Percentiles rank a stretch among this genome's conserved stretches.
Conservation (phyloP, 2,329 filamentous ascomycete species). For the Neofusicoccum laricinum region DNA sequence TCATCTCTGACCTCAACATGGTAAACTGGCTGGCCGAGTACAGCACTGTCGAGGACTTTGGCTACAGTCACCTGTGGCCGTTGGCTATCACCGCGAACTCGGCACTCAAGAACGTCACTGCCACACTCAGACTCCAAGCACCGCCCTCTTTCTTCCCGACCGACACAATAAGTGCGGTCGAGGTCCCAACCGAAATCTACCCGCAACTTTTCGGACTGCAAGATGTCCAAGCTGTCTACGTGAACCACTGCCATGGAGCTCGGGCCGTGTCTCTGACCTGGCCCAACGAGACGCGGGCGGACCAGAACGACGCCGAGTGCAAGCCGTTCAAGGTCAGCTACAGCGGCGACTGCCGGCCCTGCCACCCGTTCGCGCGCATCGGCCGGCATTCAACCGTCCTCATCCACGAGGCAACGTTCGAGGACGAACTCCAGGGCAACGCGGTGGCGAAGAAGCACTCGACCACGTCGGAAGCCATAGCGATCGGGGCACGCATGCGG, state of each 20-base stretch:
- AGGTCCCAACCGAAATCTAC: slow-evolving; percentile 25
- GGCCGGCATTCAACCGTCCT: slow-evolving; percentile 76
- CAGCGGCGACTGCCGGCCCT: slow-evolving; percentile 87
- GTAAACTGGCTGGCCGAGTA: slow-evolving; percentile 77
- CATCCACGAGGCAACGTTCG: slow-evolving; percentile 95
- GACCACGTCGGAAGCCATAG: slow-evolving; percentile 82
- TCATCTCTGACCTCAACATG: slow-evolving; percentile 72
- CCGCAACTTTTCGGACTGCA: slow-evolving; percentile 58
- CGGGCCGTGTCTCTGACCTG: slow-evolving; percentile 77
- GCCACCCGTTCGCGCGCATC: slow-evolving; percentile 62
- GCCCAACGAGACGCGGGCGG: slow-evolving; percentile 46
- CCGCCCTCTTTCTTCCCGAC: not conserved
- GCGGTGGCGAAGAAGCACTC: slow-evolving; percentile 86
- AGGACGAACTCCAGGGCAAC: slow-evolving; percentile 75
- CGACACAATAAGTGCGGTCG: not conserved
- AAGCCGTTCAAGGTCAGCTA: slow-evolving; percentile 76
- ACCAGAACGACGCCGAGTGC: not conserved
- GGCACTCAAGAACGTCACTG: too few species aligned
- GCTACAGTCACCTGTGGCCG: slow-evolving; percentile 60
- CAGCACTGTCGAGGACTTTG: slow-evolving; percentile 71
- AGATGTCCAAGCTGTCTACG: slow-evolving; percentile 64
- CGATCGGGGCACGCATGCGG: slow-evolving; percentile 72
- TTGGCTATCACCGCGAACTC: slow-evolving; percentile 37
- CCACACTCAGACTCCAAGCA: not conserved
- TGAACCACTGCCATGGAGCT: slow-evolving; percentile 77